A percentile compares a stretch with the other conserved stretches of the same genome.
Conservation (phyloP, 306 rosid species). For the Glycine latifolia region DNA sequence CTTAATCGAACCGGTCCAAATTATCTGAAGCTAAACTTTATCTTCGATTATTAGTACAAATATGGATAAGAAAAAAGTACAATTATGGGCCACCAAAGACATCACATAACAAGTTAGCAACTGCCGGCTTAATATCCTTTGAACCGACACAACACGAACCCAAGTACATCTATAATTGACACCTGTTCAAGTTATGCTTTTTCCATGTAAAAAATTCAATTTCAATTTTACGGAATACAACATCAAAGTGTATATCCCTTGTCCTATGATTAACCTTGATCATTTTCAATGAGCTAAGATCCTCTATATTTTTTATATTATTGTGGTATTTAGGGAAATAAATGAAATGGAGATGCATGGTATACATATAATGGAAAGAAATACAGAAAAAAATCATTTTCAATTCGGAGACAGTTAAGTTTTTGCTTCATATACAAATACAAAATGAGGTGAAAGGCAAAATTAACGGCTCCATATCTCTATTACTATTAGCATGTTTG, state of each 20-base stretch:
- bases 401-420: neutral
- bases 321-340: too few species aligned
- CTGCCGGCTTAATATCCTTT: slow-evolving; percentile 8
- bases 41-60: neutral
- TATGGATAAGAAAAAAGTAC: slow-evolving; percentile 15
- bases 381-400: too few species aligned
- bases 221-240: neutral
- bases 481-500: slow-evolving; percentile 19
- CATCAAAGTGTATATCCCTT: neutral
- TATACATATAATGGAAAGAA: too few species aligned
- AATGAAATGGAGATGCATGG: too few species aligned
- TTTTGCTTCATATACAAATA: slow-evolving; percentile 28
- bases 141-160: slow-evolving; percentile 1
- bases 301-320: too few species aligned
- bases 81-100: slow-evolving; percentile 6
- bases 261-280: slow-evolving; percentile 11
- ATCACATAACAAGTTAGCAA: slow-evolving; percentile 2
- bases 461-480: neutral
- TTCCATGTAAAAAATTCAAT: neutral
- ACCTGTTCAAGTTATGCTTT: neutral
- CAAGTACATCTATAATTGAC: slow-evolving; percentile 40
- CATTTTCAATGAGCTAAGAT: neutral
- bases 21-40: too few species aligned
- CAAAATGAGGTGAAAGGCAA: slow-evolving; percentile 40
- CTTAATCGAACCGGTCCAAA: neutral